phyloP scores from a whole-genome alignment of 345 rosid species.

The Pugionium cornutum region DNA sequence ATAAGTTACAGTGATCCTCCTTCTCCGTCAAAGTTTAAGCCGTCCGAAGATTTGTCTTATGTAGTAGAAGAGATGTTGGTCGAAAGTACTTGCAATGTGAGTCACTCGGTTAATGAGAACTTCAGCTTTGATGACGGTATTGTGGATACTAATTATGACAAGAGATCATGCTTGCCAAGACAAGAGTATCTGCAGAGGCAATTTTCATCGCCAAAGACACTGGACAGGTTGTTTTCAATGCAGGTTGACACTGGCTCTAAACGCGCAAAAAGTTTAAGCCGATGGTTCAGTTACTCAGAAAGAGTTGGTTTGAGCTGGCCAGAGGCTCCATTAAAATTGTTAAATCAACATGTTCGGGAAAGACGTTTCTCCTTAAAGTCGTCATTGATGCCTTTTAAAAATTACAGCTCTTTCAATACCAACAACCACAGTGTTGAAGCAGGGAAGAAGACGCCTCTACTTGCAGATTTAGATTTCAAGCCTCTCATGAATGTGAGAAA shows the following conservation, averaged over 20 bases:
- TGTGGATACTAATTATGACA: slow-evolving; percentile 20
- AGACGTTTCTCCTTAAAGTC: slow-evolving; percentile 56
- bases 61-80: slow-evolving; percentile 57
- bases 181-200: slow-evolving; percentile 57
- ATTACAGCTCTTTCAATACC: slow-evolving; percentile 31
- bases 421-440: neutral
- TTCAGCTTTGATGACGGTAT: slow-evolving; percentile 14
- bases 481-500: slow-evolving; percentile 60
- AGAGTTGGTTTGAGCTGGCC: slow-evolving; percentile 85
- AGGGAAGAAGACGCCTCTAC: slow-evolving; percentile 26
- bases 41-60: slow-evolving; percentile 50
- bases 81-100: slow-evolving; percentile 42
- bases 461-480: slow-evolving; percentile 29
- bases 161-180: slow-evolving; percentile 35
- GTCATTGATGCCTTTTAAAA: slow-evolving; percentile 24
- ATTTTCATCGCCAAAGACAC: slow-evolving; percentile 60
- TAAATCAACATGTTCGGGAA: slow-evolving; percentile 60
- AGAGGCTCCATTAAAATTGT: slow-evolving; percentile 65
- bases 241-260: slow-evolving; percentile 26
- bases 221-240: slow-evolving; percentile 39
- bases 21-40: slow-evolving; percentile 79
- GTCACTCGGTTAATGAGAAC: slow-evolving; percentile 19
- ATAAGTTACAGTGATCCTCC: slow-evolving; percentile 81
- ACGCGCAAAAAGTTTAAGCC: slow-evolving; percentile 16
- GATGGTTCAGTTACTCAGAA: slow-evolving; percentile 45